These are phyloP conservation scores for Pyricularia grisea DNA, from an alignment of 2,329 filamentous ascomycete species.

Conservation along the genomic window DNA sequence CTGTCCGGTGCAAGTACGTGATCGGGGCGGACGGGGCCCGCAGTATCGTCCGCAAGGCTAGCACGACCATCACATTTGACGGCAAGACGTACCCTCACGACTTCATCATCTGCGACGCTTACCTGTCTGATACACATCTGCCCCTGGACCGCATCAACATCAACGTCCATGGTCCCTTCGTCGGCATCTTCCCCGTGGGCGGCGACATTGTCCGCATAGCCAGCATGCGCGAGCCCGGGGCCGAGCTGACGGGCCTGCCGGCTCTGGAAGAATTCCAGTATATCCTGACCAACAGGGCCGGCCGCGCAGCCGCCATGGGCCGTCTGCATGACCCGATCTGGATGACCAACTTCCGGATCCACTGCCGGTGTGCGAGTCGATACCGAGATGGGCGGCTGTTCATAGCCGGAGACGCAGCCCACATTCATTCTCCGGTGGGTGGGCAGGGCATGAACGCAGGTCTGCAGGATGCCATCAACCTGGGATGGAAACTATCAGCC, in stretches of 20 bases:
- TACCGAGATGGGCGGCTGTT: constrained; percentile 40
- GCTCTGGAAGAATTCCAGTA: constrained; percentile 23
- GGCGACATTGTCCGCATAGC: constrained; percentile 10
- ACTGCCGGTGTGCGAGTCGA: constrained; percentile 27
- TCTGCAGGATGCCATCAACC: constrained; percentile 42
- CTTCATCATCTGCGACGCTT: constrained; percentile 34
- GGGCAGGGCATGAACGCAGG: constrained; percentile 51
- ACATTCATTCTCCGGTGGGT: constrained; percentile 44
- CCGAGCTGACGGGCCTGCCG: constrained; percentile 10
- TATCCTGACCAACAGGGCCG: background rate
- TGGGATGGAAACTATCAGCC: constrained; percentile 44
- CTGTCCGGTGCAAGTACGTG: constrained; percentile 23
- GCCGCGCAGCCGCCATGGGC: constrained; percentile 7
- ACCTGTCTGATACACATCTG: constrained; percentile 14
- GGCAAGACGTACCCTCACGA: constrained; percentile 32
- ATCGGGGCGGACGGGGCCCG: constrained; percentile 37
- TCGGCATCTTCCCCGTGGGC: constrained; percentile 24
- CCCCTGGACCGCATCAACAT: constrained; percentile 10
- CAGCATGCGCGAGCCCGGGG: constrained; percentile 8
- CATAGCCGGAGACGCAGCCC: constrained; percentile 46
- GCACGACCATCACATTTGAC: constrained; percentile 25
- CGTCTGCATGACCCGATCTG: constrained; percentile 22
- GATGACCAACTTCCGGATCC: constrained; percentile 35
- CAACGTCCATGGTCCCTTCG: constrained; percentile 22
- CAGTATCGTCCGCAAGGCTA: constrained; percentile 27